Percentiles rank a stretch among this genome's conserved stretches.
Evolutionary conservation across 2,329 filamentous ascomycete species (phyloP).

Genomic region (Berkeleyomyces rouxiae): DNA sequence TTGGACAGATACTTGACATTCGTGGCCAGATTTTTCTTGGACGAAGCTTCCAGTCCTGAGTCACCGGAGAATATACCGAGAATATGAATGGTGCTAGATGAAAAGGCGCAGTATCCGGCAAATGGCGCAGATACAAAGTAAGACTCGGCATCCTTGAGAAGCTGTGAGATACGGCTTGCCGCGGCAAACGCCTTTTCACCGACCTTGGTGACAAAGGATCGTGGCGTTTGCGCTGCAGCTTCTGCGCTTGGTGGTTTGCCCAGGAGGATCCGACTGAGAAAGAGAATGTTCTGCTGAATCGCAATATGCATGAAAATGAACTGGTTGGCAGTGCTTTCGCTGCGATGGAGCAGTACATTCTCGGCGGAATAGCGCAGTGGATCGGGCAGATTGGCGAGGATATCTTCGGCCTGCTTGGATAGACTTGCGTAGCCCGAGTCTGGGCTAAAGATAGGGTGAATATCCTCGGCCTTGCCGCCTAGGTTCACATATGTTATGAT

Average conservation of each 20-base stretch:
- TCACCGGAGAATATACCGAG: slow-evolving; percentile 83
- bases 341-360: slow-evolving; percentile 71
- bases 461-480: slow-evolving; percentile 66
- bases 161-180: slow-evolving; percentile 69
- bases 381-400: slow-evolving; percentile 52
- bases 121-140: slow-evolving; percentile 80
- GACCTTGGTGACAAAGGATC: slow-evolving; percentile 59
- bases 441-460: slow-evolving; percentile 62
- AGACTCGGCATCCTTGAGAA: slow-evolving; percentile 60
- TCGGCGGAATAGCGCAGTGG: slow-evolving; percentile 59
- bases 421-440: slow-evolving; percentile 62
- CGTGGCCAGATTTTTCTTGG: slow-evolving; percentile 68
- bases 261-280: slow-evolving; percentile 52
- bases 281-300: slow-evolving; percentile 76
- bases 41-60: slow-evolving; percentile 52
- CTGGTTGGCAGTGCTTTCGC: slow-evolving; percentile 74
- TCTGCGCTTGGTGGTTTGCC: slow-evolving; percentile 23
- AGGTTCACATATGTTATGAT: slow-evolving; percentile 83
- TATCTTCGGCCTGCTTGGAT: slow-evolving; percentile 51
- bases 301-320: slow-evolving; percentile 86
- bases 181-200: slow-evolving; percentile 64
- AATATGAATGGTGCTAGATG: slow-evolving; percentile 87
- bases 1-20: slow-evolving; percentile 83
- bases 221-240: slow-evolving; percentile 42
- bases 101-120: slow-evolving; percentile 85